A percentile compares a stretch with the other conserved stretches of the same genome.
These are phyloP conservation scores for Xylogone sp. DNA, from an alignment of 2,329 filamentous ascomycete species.

Conservation along the genomic window DNA sequence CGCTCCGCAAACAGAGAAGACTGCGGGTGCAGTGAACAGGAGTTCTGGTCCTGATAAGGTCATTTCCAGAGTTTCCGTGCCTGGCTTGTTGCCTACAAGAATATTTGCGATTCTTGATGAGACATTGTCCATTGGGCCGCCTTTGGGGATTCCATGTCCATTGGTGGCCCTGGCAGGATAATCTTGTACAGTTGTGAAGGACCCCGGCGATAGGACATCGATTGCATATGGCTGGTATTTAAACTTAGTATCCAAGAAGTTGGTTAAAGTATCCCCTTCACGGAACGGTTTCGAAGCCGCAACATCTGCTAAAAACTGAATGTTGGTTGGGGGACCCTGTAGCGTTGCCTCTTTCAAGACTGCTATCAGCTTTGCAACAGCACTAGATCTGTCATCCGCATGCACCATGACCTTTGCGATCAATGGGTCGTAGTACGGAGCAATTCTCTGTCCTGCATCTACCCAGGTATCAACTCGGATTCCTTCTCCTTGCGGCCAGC, in stretches of 20 bases:
- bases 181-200: slow-evolving; percentile 37
- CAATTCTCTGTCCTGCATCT: slow-evolving; percentile 64
- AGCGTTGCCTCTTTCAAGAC: slow-evolving; percentile 51
- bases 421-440: slow-evolving; percentile 70
- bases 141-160: slow-evolving; percentile 36
- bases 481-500: slow-evolving; percentile 10
- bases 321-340: slow-evolving; percentile 52
- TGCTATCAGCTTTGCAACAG: slow-evolving; percentile 60
- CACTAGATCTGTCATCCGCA: slow-evolving; percentile 54
- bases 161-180: slow-evolving; percentile 34
- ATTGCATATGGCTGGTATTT: slow-evolving; percentile 24
- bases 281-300: slow-evolving; percentile 32
- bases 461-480: slow-evolving; percentile 68
- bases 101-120: slow-evolving; percentile 46
- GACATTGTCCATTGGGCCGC: slow-evolving; percentile 36
- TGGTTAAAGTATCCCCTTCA: slow-evolving; percentile 33
- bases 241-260: slow-evolving; percentile 29
- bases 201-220: slow-evolving; percentile 33
- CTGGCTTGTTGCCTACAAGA: slow-evolving; percentile 51
- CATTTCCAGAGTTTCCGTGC: slow-evolving; percentile 54
- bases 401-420: slow-evolving; percentile 69
- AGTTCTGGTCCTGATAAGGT: slow-evolving; percentile 57
- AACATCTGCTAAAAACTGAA: slow-evolving; percentile 49
- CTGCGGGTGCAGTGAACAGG: slow-evolving; percentile 47
- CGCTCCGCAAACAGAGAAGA: slow-evolving; percentile 55